These are phyloP conservation scores for Acer saccharum DNA, from an alignment of 345 rosid genomes.

Conservation along the genomic window DNA sequence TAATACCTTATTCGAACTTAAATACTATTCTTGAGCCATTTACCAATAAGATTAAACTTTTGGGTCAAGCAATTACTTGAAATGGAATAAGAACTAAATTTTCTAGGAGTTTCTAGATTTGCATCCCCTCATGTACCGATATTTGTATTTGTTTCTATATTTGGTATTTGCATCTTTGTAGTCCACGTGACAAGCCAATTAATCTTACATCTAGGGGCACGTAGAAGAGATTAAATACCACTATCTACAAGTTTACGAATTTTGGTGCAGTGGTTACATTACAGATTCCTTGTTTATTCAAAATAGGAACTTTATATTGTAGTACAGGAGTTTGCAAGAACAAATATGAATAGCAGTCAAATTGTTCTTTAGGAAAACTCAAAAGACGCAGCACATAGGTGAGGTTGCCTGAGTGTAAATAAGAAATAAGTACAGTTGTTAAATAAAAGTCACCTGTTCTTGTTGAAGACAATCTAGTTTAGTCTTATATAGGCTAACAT, in stretches of 20 bases:
- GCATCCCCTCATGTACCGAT: not conserved
- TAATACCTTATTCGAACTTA: no score
- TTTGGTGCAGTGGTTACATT: not conserved
- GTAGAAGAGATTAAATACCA: not conserved
- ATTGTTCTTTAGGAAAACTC: not conserved
- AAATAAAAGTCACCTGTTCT: conserved; percentile 59
- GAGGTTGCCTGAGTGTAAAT: not conserved
- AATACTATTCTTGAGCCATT: no score
- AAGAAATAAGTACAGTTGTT: not conserved
- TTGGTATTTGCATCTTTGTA: not conserved
- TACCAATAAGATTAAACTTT: no score
- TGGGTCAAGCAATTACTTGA: no score
- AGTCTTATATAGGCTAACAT: conserved; percentile 70
- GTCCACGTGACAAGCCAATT: not conserved
- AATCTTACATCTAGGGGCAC: not conserved
- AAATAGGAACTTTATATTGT: not conserved
- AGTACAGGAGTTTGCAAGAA: not conserved
- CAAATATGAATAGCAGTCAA: not conserved
- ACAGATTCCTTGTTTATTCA: not conserved
- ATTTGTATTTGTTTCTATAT: not conserved
- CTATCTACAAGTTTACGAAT: not conserved
- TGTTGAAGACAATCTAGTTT: conserved; percentile 70
- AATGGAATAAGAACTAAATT: not conserved
- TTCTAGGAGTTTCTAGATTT: not conserved
- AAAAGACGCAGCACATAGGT: not conserved